Evolutionary conservation across 2,329 filamentous ascomycete genomes (phyloP).

Genomic region (Waltergamsia citrina): DNA sequence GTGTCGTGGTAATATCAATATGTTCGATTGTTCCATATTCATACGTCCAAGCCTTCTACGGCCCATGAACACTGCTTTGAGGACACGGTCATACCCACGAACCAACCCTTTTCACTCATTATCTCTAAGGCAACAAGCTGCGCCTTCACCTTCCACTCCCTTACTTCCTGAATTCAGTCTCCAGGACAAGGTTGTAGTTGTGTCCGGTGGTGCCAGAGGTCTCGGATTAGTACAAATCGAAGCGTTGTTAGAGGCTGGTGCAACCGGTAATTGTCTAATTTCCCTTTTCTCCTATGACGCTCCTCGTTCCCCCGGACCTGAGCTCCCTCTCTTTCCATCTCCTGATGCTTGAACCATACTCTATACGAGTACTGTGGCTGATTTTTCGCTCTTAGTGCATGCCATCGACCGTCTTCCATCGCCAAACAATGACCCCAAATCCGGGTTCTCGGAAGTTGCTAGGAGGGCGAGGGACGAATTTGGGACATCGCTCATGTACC

Average conservation of each 20-base stretch:
- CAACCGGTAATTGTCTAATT: constrained; percentile 48
- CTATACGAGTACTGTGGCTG: too few relatives aligned
- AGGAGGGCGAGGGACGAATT: constrained; percentile 53
- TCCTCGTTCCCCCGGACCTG: too few relatives aligned
- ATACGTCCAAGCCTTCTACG: too few relatives aligned
- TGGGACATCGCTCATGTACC: constrained; percentile 62
- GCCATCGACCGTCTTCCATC: constrained; percentile 53
- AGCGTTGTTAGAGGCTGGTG: constrained; percentile 71
- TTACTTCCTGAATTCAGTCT: constrained; percentile 67
- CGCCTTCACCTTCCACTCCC: constrained; percentile 9
- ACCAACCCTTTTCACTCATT: too few relatives aligned
- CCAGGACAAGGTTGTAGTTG: constrained; percentile 62
- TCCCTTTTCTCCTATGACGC: too few relatives aligned
- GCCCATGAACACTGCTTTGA: too few relatives aligned
- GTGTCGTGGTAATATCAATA: too few relatives aligned
- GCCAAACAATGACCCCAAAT: constrained; percentile 29
- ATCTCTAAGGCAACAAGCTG: not conserved
- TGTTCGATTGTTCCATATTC: too few relatives aligned
- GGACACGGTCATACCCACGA: too few relatives aligned
- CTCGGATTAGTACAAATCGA: constrained; percentile 72
- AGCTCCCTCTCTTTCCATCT: too few relatives aligned
- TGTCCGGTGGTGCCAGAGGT: constrained; percentile 69
- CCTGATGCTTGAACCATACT: too few relatives aligned
- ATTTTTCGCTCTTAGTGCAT: constrained; percentile 46
- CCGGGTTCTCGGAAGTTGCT: constrained; percentile 57